Percentiles rank a stretch among this genome's conserved stretches.
phyloP scores from a whole-genome alignment of 2,329 filamentous ascomycete genomes.

The Pseudocercospora pini-densiflorae region DNA sequence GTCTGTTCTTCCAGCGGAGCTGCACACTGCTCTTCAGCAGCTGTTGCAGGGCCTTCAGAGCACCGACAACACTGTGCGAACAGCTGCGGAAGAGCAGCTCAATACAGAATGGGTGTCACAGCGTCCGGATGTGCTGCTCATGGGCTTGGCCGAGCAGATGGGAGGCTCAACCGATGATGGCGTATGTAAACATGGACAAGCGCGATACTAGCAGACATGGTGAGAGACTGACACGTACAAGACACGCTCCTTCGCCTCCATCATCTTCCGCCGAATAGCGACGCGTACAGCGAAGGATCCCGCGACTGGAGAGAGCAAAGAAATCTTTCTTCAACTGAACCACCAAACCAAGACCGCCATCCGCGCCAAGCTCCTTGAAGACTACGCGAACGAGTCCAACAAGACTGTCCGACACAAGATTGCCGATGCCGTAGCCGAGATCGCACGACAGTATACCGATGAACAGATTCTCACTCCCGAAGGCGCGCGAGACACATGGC shows the following conservation, averaged over 20 bases:
- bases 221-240: constrained; percentile 45
- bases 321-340: constrained; percentile 82
- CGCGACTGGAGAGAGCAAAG: constrained; percentile 70
- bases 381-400: constrained; percentile 73
- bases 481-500: constrained; percentile 68
- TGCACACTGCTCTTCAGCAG: constrained; percentile 82
- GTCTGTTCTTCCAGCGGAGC: constrained; percentile 81
- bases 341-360: constrained; percentile 77
- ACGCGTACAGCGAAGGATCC: constrained; percentile 81
- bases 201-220: background rate
- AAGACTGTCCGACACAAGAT: constrained; percentile 88
- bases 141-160: constrained; percentile 93
- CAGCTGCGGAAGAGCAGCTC: constrained; percentile 86
- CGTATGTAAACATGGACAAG: constrained; percentile 55
- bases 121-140: constrained; percentile 84
- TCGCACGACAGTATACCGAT: constrained; percentile 93
- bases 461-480: constrained; percentile 50
- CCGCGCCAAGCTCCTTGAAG: constrained; percentile 80
- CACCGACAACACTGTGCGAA: constrained; percentile 82
- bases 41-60: constrained; percentile 88
- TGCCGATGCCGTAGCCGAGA: constrained; percentile 94
- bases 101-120: constrained; percentile 85
- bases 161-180: constrained; percentile 73
- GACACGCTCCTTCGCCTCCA: constrained; percentile 88
- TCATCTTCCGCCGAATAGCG: constrained; percentile 92